Base-by-base conservation (phyloP, 2,329 filamentous ascomycete species). In the Coleophoma cylindrospora region DNA sequence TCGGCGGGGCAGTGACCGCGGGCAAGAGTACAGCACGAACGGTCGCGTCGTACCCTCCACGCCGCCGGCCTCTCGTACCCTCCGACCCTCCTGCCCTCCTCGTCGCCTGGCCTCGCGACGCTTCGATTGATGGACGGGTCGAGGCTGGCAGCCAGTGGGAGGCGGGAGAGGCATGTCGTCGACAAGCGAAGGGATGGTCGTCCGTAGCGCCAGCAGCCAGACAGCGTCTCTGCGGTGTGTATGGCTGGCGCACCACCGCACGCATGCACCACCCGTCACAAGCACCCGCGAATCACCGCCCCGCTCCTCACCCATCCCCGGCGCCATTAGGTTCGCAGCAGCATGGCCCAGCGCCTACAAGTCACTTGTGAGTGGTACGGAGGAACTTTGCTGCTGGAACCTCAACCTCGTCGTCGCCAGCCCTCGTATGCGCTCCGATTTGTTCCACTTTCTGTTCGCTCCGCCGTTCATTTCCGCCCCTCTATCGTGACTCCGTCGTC, bases 341-440 rank as follows among this genome's bases (percentile, higher is more conserved):
- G 36, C 47, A 43, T 19, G 44, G 36, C 43, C 37, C 52, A 55
- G 57, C 60, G 60, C 57, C 55, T 60, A 62, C 60, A 60, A 61
- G 53, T 45, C 33, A 53, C 38, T 55, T 54, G 51, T 61, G 60
- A 60, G 47, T 59, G 58, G 60, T 52, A 56, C 40, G 40, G 27
- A 27, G 27, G 27, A 27, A 27, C 27, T 27, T 27, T 27, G 27
- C 27, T 27, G 27, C 27, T 27, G 27, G 27, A 27, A 27, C 27
- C 27, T 27, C 27, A 5, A 27, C 27, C 4, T 27, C 27, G 27
- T 27, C 27, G 6, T 27, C 9, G 6, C 6, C 2, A 7, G 27
- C 9, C 27, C 27, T 27, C 27, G 27, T 27, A 27, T 27, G 27
- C 6, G 27, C 27, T 27, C 27, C 27, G 27, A 27, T 27, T 27